A percentile compares a stretch with the other conserved stretches of the same genome.
These are phyloP conservation scores for Stenocarpella maydis DNA, from an alignment of 2,329 filamentous ascomycete genomes.

Conservation along the genomic window DNA sequence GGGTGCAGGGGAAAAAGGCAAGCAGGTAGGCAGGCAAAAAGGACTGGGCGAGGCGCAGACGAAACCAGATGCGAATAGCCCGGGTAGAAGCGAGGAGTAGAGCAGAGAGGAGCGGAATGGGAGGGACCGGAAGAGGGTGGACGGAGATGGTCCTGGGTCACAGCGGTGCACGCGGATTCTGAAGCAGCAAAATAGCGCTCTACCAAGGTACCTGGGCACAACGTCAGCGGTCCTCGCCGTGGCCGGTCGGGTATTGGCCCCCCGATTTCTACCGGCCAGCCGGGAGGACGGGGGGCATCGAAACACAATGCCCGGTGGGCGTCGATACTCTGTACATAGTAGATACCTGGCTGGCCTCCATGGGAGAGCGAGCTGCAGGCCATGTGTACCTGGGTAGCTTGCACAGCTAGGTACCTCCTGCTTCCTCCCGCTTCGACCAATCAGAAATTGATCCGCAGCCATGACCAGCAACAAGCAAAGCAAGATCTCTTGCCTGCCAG, in stretches of 20 bases:
- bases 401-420: background rate
- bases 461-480: conserved; percentile 23
- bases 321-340: too few species aligned
- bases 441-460: conserved; percentile 32
- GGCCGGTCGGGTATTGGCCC: conserved; percentile 23
- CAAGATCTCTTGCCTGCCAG: conserved; percentile 4
- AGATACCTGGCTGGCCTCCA: too few species aligned
- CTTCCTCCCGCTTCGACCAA: background rate
- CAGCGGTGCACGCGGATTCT: conserved; percentile 18
- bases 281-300: conserved; percentile 21
- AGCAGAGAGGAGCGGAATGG: conserved; percentile 1
- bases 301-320: background rate
- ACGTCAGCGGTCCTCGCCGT: conserved; percentile 25
- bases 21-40: background rate
- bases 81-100: background rate
- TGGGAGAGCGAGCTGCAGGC: too few species aligned
- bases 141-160: too few species aligned
- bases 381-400: background rate
- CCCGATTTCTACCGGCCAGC: conserved; percentile 23
- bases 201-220: conserved; percentile 14
- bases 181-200: conserved; percentile 22
- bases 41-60: conserved; percentile 12
- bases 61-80: background rate
- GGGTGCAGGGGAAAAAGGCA: background rate
- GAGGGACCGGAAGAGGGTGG: background rate